Base-by-base conservation (phyloP, 768 basidiomycete genomes). In the Amanita exitialis region DNA sequence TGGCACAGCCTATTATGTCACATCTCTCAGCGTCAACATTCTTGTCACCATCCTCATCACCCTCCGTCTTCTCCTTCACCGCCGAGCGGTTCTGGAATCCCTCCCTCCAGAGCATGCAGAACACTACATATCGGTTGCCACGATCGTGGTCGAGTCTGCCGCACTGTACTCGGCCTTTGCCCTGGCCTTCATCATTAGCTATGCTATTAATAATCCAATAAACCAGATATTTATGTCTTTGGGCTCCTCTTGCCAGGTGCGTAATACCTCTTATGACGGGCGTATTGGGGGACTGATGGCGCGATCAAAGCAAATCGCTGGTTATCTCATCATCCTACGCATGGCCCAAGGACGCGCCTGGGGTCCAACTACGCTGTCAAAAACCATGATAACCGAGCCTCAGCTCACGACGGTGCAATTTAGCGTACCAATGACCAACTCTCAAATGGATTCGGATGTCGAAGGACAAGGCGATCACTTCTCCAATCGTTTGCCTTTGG, bases 291-390 rank as follows among this genome's bases (percentile, higher is more conserved):
- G 30, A 50, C 60, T 47, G 48, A 62, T 65, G 18, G 37, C 23
- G 13, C 30, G 6, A 30, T 20, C 7, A 53, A 54, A 76, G 74
- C 66, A 72, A 61, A 68, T 75, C 27, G 73, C 75, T 9, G 68
- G 69, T 0, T 71, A 74, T 53, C 64, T 76, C 20, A 76, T 77
- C 51, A 74, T 74, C 34, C 70, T 70, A 37, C 70, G 74, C 16
- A 60, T 76, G 4, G 69, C 73, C 3, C 63, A 72, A 52, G 75
- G 75, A 12, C 66, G 68, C 20, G 74, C 72, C 3, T 75, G 72
- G 75, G 62, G 28, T 18, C 13, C 50, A 37, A n/a, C 25, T 41
- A 44, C 50, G 5, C 23, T 36, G 21, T 18, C 21, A n/a, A 30
- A 10, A 25, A 44, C 10, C 5, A 16, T 8, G 0, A 7, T 4